These are phyloP conservation scores for Pseudognaphalium luteoalbum DNA, from an alignment of 129 eudicot species.

Conservation along the genomic window DNA sequence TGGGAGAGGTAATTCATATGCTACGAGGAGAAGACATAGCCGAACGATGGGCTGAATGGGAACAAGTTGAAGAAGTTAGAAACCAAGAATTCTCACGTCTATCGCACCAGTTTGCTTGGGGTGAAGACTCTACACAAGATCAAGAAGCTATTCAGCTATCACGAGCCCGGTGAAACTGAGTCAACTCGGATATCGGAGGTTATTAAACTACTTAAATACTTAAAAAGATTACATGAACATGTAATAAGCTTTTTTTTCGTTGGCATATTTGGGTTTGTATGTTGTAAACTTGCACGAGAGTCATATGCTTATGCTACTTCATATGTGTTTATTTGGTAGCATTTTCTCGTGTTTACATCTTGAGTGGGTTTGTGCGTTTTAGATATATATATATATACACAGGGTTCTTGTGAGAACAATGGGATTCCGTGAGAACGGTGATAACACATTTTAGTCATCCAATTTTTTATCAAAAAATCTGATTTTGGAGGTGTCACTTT, in stretches of 20 bases:
- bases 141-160: slow-evolving; percentile 91
- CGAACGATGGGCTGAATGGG: slow-evolving; percentile 95
- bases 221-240: slow-evolving; percentile 10
- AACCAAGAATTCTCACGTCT: slow-evolving; percentile 55
- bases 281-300: slow-evolving; percentile 6
- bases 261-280: background rate
- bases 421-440: too few relatives aligned
- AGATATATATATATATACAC: too few relatives aligned
- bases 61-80: slow-evolving; percentile 67
- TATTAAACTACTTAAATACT: background rate
- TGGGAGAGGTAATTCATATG: slow-evolving; percentile 78
- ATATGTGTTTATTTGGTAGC: background rate
- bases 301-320: background rate
- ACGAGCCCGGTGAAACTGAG: slow-evolving; percentile 56
- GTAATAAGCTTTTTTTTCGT: slow-evolving; percentile 16
- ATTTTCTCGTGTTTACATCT: background rate
- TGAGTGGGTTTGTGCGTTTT: background rate
- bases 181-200: background rate
- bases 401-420: too few relatives aligned
- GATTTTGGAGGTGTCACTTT: too few relatives aligned
- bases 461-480: too few relatives aligned
- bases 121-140: slow-evolving; percentile 70
- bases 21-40: slow-evolving; percentile 78
- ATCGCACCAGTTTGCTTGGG: slow-evolving; percentile 74
- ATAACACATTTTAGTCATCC: too few relatives aligned